Conservation (phyloP, 163 green algal genomes). For the Chlorella variabilis region DNA sequence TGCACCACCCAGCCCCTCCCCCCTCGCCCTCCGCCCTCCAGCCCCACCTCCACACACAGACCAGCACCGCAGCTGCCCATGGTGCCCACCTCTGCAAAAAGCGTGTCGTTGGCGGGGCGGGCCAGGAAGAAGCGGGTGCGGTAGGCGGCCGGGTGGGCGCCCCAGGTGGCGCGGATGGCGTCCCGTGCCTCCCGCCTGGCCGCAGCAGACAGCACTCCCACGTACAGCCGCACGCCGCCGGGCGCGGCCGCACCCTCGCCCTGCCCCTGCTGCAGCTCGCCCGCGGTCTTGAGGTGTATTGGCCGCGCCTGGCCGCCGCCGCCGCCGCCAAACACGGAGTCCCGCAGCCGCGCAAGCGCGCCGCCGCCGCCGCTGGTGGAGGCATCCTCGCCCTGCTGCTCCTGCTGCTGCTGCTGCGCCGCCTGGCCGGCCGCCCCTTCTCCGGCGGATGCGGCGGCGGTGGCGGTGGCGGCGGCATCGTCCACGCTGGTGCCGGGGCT, state of each 20-base stretch:
- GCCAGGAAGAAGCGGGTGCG: slow-evolving; percentile 33
- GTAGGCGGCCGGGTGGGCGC: slow-evolving; percentile 31
- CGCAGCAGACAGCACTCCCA: slow-evolving; percentile 48
- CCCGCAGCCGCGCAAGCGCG: neutral
- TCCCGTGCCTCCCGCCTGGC: slow-evolving; percentile 22
- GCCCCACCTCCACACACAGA: no score
- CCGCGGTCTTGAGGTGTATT: neutral
- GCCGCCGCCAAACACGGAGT: neutral
- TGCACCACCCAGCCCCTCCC: no score
- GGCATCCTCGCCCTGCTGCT: neutral
- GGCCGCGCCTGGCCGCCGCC: slow-evolving; percentile 8
- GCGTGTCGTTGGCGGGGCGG: neutral
- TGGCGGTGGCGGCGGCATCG: neutral
- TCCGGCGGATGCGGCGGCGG: neutral
- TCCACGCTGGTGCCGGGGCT: neutral
- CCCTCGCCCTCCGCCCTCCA: no score
- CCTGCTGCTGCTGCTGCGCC: neutral
- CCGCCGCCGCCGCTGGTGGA: neutral
- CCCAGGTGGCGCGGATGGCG: slow-evolving; percentile 57
- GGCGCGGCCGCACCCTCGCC: neutral
- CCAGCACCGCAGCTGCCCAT: neutral
- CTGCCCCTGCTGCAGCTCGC: slow-evolving; percentile 1
- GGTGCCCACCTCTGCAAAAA: slow-evolving; percentile 33
- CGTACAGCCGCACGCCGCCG: slow-evolving; percentile 38
- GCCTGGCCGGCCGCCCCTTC: neutral